These are phyloP conservation scores for Boletus huronensis DNA, from an alignment of 768 basidiomycete genomes.

Conservation along the genomic window DNA sequence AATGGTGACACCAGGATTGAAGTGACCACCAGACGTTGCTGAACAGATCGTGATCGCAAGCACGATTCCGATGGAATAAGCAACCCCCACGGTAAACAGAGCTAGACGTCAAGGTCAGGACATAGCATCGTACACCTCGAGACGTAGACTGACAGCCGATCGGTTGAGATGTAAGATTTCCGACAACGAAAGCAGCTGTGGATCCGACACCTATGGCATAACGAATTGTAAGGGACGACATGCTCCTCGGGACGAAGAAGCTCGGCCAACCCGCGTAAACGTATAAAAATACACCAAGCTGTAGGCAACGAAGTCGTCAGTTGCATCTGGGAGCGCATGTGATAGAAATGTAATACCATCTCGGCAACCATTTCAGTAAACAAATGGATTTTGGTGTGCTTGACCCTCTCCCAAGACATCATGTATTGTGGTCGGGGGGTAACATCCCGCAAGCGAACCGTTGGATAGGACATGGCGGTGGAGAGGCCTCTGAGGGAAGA, in stretches of 20 bases:
- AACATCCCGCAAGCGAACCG: slow-evolving; percentile 43
- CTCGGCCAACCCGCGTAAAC: slow-evolving; percentile 42
- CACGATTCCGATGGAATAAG: slow-evolving; percentile 56
- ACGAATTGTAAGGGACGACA: not conserved
- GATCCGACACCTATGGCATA: slow-evolving; percentile 48
- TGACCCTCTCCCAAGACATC: slow-evolving; percentile 47
- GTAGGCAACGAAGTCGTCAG: slow-evolving; percentile 6
- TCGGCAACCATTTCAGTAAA: slow-evolving; percentile 60
- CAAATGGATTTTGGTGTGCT: slow-evolving; percentile 48
- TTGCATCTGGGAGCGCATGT: not conserved
- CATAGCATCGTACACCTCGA: not conserved
- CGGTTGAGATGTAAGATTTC: slow-evolving; percentile 40
- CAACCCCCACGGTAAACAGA: slow-evolving; percentile 53
- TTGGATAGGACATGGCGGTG: slow-evolving; percentile 19
- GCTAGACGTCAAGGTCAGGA: slow-evolving; percentile 32
- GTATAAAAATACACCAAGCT: slow-evolving; percentile 65
- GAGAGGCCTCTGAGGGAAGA: not conserved
- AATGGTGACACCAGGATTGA: slow-evolving; percentile 62
- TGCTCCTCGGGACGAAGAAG: not conserved
- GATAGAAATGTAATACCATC: slow-evolving; percentile 34
- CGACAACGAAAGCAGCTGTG: slow-evolving; percentile 46
- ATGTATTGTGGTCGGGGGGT: slow-evolving; percentile 38
- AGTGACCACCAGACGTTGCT: slow-evolving; percentile 61
- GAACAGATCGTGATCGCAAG: slow-evolving; percentile 52
- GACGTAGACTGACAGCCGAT: slow-evolving; percentile 48